Evolutionary conservation across 208 protist genomes (phyloP), one percentile per base, ranked within the genome.

Genomic region (Trichomonas vaginalis): DNA sequence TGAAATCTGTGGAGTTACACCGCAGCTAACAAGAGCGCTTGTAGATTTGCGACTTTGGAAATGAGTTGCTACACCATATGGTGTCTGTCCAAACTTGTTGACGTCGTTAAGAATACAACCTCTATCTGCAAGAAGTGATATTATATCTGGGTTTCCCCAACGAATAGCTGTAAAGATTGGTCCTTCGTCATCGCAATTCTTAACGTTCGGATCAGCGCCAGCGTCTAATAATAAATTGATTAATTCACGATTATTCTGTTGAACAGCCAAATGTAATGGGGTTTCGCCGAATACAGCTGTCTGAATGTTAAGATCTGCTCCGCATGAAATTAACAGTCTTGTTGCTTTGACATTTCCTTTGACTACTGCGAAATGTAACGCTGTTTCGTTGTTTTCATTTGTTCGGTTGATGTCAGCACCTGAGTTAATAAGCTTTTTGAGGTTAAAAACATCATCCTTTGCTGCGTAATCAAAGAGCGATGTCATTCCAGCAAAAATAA

Each of bases 121-220:
- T 51, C 86, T 48, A 2, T 92, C 14, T 56, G 45, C 23, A 51
- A 92, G 86, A 45, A 92, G 0, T 37, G 86, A 39, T 39, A 92
- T 92, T 10, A 92, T 45, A 39, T 92, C 86, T 51, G 86, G 86
- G 10, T 92, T 48, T 17, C 46, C 45, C 86, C 86, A 92, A 12
- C 86, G 40, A n/a, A 92, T 51, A 35, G 86, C 86, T 51, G 86
- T 92, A 15, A 92, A 92, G 32, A 92, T 92, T 48, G 86, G 86
- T 17, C 86, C 86, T 92, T 92, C 86, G 15, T 45, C 86, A 51
- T 92, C 86, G n/a, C 86, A 92, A 47, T 92, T 92, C 37, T 92
- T 92, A 51, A 23, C 0, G 32, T 92, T 92, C 0, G 86, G 86
- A 51, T 92, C 45, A 35, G 86, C 86, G 15, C 86, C 86, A 39